phyloP scores from a whole-genome alignment of 352 stramenopile genomes.

The Phytophthora sansomeana region DNA sequence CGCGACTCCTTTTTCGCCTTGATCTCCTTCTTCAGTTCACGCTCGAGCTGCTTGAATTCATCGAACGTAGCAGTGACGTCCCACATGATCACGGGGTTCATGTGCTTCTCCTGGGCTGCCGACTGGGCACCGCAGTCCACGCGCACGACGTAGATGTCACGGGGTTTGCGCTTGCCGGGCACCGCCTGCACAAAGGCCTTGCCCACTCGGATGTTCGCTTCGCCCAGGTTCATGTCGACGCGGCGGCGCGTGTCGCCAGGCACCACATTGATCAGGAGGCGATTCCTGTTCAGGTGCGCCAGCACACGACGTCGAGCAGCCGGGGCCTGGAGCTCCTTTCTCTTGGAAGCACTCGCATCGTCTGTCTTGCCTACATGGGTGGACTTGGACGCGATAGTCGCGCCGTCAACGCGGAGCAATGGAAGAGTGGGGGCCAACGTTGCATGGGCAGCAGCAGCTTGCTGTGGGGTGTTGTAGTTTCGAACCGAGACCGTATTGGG shows the following conservation, averaged over 20 bases:
- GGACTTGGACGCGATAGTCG: constrained; percentile 22
- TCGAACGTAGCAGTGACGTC: constrained; percentile 80
- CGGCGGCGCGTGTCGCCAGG: constrained; percentile 61
- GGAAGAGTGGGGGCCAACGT: constrained; percentile 29
- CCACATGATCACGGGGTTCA: constrained; percentile 89
- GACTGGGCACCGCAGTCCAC: constrained; percentile 65
- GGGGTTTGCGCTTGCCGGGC: constrained; percentile 43
- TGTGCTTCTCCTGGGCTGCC: constrained; percentile 67
- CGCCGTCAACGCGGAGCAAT: constrained; percentile 36
- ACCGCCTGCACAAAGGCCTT: constrained; percentile 70
- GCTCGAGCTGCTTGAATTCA: constrained; percentile 80
- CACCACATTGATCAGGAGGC: constrained; percentile 63
- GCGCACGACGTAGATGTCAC: constrained; percentile 80
- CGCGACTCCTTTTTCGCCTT: constrained; percentile 60
- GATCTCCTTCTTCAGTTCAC: constrained; percentile 70
- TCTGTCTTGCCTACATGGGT: constrained; percentile 34
- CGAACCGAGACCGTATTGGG: constrained; percentile 5
- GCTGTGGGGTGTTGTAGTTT: constrained; percentile 13
- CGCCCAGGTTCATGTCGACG: constrained; percentile 54
- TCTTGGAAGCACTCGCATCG: constrained; percentile 30
- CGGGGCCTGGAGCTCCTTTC: constrained; percentile 47
- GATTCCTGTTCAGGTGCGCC: constrained; percentile 46
- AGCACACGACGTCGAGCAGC: constrained; percentile 55
- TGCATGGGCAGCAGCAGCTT: not conserved
- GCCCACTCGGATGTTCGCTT: constrained; percentile 77